Conservation (phyloP, 1,284 basidiomycete genomes). For the Melampsora larici-populina region DNA sequence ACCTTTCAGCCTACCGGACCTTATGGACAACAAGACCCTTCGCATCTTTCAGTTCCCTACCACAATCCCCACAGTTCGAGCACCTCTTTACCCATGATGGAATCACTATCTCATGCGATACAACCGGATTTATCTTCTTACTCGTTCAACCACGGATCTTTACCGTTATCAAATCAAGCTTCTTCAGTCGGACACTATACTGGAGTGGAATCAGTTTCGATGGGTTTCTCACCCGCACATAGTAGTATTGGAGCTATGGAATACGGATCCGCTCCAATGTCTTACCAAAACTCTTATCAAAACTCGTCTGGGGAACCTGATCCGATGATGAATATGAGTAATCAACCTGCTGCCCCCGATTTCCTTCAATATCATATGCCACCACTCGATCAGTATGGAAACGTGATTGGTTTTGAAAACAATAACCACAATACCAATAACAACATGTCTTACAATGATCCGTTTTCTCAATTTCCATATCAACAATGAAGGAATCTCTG, state of each 20-base stretch:
- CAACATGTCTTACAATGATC: no score
- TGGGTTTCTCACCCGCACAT: not conserved
- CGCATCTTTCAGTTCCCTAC: constrained; percentile 2
- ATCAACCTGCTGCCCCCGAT: not conserved
- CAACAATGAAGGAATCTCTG: no score
- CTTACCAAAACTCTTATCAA: not conserved
- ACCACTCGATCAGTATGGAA: not conserved
- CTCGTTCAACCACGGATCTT: not conserved
- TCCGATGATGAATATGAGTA: not conserved
- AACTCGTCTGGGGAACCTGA: not conserved
- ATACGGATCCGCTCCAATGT: not conserved
- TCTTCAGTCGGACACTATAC: not conserved
- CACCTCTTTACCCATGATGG: not conserved
- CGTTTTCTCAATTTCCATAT: no score
- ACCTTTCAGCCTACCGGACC: not conserved
- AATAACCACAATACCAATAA: no score
- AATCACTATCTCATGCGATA: not conserved
- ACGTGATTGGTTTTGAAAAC: no score
- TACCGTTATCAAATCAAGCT: not conserved
- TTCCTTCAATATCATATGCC: not conserved
- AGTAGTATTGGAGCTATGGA: not conserved
- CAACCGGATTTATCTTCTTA: constrained; percentile 1
- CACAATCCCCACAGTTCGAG: not conserved
- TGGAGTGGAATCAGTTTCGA: not conserved
- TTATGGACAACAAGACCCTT: not conserved